phyloP scores from a whole-genome alignment of 352 stramenopile genomes.

The Pythium aphanidermatum region DNA sequence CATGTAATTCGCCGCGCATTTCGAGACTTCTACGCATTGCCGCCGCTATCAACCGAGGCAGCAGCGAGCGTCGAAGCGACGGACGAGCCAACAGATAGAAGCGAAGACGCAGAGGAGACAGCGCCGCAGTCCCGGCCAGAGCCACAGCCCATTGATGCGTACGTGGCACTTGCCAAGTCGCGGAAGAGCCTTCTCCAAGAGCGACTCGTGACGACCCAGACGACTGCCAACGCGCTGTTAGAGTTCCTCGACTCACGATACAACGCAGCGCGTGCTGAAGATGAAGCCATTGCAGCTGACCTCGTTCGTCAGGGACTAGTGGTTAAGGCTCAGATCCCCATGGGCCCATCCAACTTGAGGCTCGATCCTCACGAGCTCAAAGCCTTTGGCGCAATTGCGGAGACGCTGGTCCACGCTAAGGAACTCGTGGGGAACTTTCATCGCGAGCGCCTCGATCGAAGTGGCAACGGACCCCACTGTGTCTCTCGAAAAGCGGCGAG shows the following conservation, averaged over 20 bases:
- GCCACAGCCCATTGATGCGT: slow-evolving; percentile 14
- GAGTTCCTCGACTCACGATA: slow-evolving; percentile 45
- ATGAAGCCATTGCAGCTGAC: slow-evolving; percentile 37
- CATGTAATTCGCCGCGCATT: slow-evolving; percentile 77
- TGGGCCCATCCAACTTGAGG: slow-evolving; percentile 51
- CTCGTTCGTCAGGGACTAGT: slow-evolving; percentile 52
- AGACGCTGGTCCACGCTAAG: slow-evolving; percentile 47
- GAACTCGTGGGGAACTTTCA: slow-evolving; percentile 55
- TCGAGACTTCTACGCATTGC: slow-evolving; percentile 45
- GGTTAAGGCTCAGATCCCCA: slow-evolving; percentile 65
- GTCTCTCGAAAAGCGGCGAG: slow-evolving; percentile 15
- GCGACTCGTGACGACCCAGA: slow-evolving; percentile 25
- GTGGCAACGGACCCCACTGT: slow-evolving; percentile 32
- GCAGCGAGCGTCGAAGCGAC: no score
- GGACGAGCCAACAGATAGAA: background rate
- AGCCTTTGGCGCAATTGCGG: slow-evolving; percentile 36
- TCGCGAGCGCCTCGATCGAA: slow-evolving; percentile 28
- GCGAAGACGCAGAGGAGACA: background rate
- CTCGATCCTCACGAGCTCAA: slow-evolving; percentile 38
- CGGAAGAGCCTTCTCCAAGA: slow-evolving; percentile 34
- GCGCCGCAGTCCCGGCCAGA: background rate
- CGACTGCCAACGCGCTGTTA: slow-evolving; percentile 29
- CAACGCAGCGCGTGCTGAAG: slow-evolving; percentile 27
- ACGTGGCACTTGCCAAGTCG: slow-evolving; percentile 25
- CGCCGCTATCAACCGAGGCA: no score